phyloP scores from a whole-genome alignment of 331 rosid genomes.

The Erythrophleum ivorense region DNA sequence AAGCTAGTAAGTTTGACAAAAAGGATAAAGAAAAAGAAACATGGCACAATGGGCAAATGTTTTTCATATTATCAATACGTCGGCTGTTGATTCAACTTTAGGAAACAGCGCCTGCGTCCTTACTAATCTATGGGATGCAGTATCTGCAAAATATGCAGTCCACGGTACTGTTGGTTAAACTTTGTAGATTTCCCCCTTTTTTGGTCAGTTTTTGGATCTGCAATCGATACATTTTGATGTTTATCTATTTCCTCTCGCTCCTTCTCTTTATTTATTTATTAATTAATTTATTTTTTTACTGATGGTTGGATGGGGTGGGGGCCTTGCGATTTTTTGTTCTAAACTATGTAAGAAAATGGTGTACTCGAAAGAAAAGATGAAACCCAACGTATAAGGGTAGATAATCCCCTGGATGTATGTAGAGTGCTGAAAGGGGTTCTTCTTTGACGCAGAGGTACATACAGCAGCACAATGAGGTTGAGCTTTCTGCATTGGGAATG shows the following conservation, averaged over 20 bases:
- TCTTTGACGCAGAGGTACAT: constrained; percentile 82
- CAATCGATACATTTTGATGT: background rate
- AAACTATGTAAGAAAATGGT: background rate
- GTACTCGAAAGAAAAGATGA: background rate
- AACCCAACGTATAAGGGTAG: background rate
- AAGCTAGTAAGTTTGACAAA: background rate
- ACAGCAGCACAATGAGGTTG: constrained; percentile 95
- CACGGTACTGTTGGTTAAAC: background rate
- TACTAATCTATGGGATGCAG: background rate
- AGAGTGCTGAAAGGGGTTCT: constrained; percentile 27
- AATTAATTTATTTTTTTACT: background rate
- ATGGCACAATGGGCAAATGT: background rate
- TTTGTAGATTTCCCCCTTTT: background rate
- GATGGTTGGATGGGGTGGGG: background rate
- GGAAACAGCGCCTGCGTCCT: background rate
- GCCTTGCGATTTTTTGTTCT: constrained; percentile 2
- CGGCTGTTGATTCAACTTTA: background rate
- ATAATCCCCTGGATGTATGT: background rate
- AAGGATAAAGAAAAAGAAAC: background rate
- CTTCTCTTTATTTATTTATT: background rate
- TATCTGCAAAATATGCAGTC: background rate
- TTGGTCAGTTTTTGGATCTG: background rate
- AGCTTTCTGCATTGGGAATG: constrained; percentile 99
- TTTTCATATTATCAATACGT: background rate
- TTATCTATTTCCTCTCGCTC: background rate